phyloP scores from a whole-genome alignment of 495 filamentous ascomycete genomes.

The Penicillium soppii region DNA sequence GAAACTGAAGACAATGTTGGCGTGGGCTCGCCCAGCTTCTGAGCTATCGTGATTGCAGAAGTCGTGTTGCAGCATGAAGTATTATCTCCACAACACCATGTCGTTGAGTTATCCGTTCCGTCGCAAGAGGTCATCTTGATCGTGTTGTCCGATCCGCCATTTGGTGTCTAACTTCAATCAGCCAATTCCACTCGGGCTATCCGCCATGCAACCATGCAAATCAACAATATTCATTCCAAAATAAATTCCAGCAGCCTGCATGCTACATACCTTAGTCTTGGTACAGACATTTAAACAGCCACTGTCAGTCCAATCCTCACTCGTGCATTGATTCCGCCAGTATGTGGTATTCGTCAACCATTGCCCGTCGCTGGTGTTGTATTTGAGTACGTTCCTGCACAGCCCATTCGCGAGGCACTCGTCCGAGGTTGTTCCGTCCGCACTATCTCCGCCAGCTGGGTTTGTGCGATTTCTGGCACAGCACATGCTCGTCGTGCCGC shows the following conservation, averaged over 20 bases:
- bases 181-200: too few relatives aligned
- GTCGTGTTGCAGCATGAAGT: background rate
- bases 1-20: background rate
- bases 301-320: conserved; percentile 2
- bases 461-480: conserved; percentile 15
- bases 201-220: too few relatives aligned
- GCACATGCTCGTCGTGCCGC: conserved; percentile 11
- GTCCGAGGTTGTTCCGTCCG: conserved; percentile 10
- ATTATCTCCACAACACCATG: background rate
- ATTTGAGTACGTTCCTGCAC: conserved; percentile 1
- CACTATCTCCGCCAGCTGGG: conserved; percentile 2
- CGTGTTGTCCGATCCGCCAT: background rate
- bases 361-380: background rate
- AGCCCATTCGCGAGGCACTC: conserved; percentile 12
- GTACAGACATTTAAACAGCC: conserved; percentile 13
- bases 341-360: background rate
- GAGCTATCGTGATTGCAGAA: background rate
- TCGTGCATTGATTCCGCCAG: conserved; percentile 15
- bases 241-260: too few relatives aligned
- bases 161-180: background rate
- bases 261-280: background rate
- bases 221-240: too few relatives aligned
- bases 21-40: background rate
- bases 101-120: background rate
- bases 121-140: background rate